Base-by-base conservation (phyloP, 2,329 filamentous ascomycete species). In the Hirsutella rhossiliensis region DNA sequence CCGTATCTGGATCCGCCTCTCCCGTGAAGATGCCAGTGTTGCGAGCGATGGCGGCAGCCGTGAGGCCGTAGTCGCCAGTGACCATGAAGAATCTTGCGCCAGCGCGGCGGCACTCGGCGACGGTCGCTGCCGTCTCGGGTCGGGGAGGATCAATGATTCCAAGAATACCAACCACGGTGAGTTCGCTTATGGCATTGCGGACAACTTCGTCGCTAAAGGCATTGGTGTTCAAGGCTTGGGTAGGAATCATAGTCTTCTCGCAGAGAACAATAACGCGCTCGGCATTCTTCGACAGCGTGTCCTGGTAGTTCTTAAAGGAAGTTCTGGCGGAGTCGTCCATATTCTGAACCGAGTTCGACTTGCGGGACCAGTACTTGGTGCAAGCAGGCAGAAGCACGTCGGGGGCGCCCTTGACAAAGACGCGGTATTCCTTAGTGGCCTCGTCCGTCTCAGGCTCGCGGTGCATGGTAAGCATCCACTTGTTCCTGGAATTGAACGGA, bases 1-100 rank as follows among this genome's bases (percentile, higher is more conserved):
- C n/a, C n/a, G n/a, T n/a, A n/a, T n/a, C n/a, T n/a, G 1, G 64
- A 61, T 18, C 58, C 78, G 17, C 68, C 2, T 68, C 60, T 6
- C 57, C 46, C 17, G 75, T 78, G 51, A 76, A 76, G 49, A 83
- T 82, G 32, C 78, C 78, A 52, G 76, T 80, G 55, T 81, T 76
- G 50, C 72, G 68, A 6, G 78, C 79, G 49, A 83, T 83, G 12
- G 79, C 77, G 41, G 77, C 77, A 0, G 79, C 79, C 6, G 79
- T 83, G 42, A 77, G 60, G 19, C 60, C 67, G 46, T 69, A 69
- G 47, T 69, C 64, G 15, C 66, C 66, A 2, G 68, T 69, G n/a
- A 71, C 68, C 65, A 71, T 70, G 50, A 68, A 65, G 49, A 68
- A 68, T 12, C 67, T 60, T 2, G 66, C 62, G 38, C 68, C 67